Conservation (phyloP, 116 monocot species). For the Zostera marina region DNA sequence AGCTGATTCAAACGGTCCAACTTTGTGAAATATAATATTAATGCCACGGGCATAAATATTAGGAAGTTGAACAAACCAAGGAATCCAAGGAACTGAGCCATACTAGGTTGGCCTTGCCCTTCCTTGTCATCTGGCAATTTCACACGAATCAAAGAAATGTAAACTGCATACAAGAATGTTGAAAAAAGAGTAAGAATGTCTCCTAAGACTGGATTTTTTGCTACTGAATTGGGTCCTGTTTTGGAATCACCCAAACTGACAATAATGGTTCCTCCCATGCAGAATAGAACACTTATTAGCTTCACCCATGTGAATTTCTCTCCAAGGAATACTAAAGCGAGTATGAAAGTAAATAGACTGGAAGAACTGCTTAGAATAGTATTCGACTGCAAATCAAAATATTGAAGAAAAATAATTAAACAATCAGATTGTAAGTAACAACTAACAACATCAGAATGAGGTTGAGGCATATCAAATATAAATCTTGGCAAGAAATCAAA, state of each 20-base stretch:
- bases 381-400: conserved; percentile 58
- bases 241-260: conserved; percentile 74
- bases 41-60: conserved; percentile 62
- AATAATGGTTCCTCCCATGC: conserved; percentile 91
- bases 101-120: conserved; percentile 63
- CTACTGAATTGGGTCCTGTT: conserved; percentile 27
- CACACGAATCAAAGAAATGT: conserved; percentile 67
- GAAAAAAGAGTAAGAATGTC: conserved; percentile 64
- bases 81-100: conserved; percentile 87
- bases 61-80: conserved; percentile 79
- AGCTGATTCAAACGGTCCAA: conserved; percentile 59
- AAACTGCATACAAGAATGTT: conserved; percentile 66
- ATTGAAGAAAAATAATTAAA: background rate
- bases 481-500: too few relatives aligned
- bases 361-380: conserved; percentile 97
- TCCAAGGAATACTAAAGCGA: conserved; percentile 60
- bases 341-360: conserved; percentile 94
- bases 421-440: too few relatives aligned
- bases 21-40: conserved; percentile 55
- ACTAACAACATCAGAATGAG: too few relatives aligned
- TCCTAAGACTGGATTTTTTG: conserved; percentile 62
- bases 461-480: too few relatives aligned
- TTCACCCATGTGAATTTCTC: conserved; percentile 89
- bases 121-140: conserved; percentile 68
- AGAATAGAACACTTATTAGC: conserved; percentile 76